These are phyloP conservation scores for Cicer judaicum DNA, from an alignment of 306 rosid genomes.

Conservation along the genomic window DNA sequence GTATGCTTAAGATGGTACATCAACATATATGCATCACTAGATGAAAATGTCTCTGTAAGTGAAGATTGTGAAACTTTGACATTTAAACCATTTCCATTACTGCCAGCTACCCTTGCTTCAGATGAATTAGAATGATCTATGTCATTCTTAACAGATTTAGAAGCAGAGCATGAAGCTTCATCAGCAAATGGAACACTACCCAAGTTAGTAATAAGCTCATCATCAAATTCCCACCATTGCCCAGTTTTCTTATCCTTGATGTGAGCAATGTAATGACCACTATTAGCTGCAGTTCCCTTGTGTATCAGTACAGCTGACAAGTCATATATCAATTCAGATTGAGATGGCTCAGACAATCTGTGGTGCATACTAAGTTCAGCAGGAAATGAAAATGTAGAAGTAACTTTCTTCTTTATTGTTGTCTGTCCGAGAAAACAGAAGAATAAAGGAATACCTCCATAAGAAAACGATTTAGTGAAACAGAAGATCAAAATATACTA, in stretches of 20 bases:
- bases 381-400: constrained; percentile 86
- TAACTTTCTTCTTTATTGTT: constrained; percentile 93
- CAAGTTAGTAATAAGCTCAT: constrained; percentile 79
- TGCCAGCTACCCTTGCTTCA: constrained; percentile 55
- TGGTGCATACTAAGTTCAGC: constrained; percentile 74
- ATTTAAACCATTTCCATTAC: constrained; percentile 64
- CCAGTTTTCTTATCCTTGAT: constrained; percentile 87
- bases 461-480: constrained; percentile 8
- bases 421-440: constrained; percentile 69
- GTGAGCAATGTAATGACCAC: constrained; percentile 97
- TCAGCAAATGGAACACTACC: constrained; percentile 74
- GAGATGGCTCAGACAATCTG: constrained; percentile 75
- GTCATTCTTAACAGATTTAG: constrained; percentile 63
- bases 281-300: constrained; percentile 94
- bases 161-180: constrained; percentile 63
- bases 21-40: constrained; percentile 92
- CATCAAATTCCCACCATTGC: constrained; percentile 99
- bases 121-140: constrained; percentile 43
- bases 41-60: constrained; percentile 64
- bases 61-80: constrained; percentile 54
- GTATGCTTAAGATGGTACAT: constrained; percentile 77
- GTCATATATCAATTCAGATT: constrained; percentile 69
- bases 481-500: constrained; percentile 10
- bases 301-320: constrained; percentile 94
- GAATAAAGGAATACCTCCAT: constrained; percentile 1